Base-by-base conservation (phyloP, 768 basidiomycete genomes). In the Dacryopinax primogenitus region DNA sequence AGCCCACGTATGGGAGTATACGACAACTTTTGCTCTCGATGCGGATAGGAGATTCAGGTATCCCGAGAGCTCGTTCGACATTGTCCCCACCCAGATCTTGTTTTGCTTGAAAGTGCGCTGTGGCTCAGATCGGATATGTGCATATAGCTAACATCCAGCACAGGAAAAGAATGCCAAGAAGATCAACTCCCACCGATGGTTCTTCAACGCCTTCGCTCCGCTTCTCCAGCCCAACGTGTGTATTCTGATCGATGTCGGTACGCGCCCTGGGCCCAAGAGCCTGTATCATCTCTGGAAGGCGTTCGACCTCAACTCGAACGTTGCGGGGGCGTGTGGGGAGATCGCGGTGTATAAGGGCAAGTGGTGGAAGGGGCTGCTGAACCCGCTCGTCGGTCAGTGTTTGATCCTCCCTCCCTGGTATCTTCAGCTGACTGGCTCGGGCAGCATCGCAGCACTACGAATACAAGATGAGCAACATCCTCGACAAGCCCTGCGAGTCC, bases 281-380 rank as follows among this genome's bases (percentile, higher is more conserved):
- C 84, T 97, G 62, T 98, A 98, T 74, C 85, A 88, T 67, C 80
- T 98, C 7, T 98, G 95, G 95, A 97, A 97, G 76, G 84, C 90
- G 0, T 93, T 93, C 70, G 91, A 93, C 71, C 76, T 93, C 67
- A 88, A 92, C 73, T 91, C 89, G 7, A 95, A 88, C 67, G 91
- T 98, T 13, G 94, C 84, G 12, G 95, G 94, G 18, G 93, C 95
- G 12, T 98, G 95, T 74, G 95, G 95, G n/a, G 95, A 98, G 76
- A 92, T 95, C 71, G 88, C 90, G 9, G 86, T 81, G 15, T 89
- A 92, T 77, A 97, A 97, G 74, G 95, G 94, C 67, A 86, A 85
- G 77, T 85, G 86, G 66, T 93, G 93, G 89, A 81, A 80, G 16
- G 80, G 82, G 26, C 78, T 92, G 63, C 70, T 92, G 67, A 97